These are phyloP conservation scores for Ceratocystis alfenasii DNA, from an alignment of 2,329 filamentous ascomycete species.

Conservation along the genomic window DNA sequence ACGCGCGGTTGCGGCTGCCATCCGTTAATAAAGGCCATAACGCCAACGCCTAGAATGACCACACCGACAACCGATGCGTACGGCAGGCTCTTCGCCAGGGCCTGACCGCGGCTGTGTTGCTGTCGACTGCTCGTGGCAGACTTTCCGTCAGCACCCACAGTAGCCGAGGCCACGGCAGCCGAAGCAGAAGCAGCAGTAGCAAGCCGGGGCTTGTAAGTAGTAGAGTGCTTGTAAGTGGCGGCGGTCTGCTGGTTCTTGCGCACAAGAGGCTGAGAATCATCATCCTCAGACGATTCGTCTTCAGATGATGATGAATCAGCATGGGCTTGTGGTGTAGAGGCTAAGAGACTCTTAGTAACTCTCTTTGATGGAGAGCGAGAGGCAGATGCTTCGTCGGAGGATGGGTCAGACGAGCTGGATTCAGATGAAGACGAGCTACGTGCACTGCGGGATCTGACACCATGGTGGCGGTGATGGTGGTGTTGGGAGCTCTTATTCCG, in stretches of 20 bases:
- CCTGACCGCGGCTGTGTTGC: constrained; percentile 13
- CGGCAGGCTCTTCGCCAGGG: constrained; percentile 46
- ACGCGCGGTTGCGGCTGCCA: constrained; percentile 48
- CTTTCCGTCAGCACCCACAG: not conserved
- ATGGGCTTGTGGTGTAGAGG: not conserved
- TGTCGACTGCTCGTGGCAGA: constrained; percentile 4
- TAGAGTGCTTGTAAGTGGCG: not conserved
- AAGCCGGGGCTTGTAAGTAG: too few relatives aligned
- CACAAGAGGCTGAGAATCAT: not conserved
- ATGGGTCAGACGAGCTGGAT: not conserved
- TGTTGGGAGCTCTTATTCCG: constrained; percentile 8
- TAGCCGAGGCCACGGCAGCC: not conserved
- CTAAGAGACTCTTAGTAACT: not conserved
- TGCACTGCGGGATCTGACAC: not conserved
- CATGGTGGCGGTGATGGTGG: not conserved
- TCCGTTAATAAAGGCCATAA: constrained; percentile 79
- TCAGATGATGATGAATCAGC: constrained; percentile 13
- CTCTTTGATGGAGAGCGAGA: not conserved
- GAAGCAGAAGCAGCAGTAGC: too few relatives aligned
- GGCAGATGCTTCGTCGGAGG: constrained; percentile 1
- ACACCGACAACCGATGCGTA: constrained; percentile 76
- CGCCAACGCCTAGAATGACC: constrained; percentile 64
- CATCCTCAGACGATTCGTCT: constrained; percentile 12
- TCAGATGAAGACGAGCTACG: constrained; percentile 14
- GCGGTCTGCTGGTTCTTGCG: not conserved